These are phyloP conservation scores for Candida suzukii DNA, from an alignment of 805 yeast genomes.

Conservation along the genomic window DNA sequence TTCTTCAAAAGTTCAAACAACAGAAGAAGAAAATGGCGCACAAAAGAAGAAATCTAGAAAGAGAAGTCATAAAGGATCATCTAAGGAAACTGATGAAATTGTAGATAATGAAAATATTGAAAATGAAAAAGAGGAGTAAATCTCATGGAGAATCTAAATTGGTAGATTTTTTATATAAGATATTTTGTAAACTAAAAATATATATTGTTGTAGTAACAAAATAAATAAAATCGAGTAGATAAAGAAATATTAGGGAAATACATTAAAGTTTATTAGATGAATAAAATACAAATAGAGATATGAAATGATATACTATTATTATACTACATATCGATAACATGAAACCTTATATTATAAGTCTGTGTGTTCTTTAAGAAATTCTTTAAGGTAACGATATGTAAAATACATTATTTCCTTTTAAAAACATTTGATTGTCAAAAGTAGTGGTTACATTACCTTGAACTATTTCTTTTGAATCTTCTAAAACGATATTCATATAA, in stretches of 20 bases:
- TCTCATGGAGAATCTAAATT: too few relatives aligned
- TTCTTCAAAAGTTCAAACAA: conserved; percentile 11
- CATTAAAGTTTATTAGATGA: too few relatives aligned
- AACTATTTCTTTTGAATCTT: conserved; percentile 62
- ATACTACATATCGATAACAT: too few relatives aligned
- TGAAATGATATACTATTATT: too few relatives aligned
- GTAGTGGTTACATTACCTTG: conserved; percentile 40
- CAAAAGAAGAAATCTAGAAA: conserved; percentile 11
- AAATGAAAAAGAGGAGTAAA: background rate
- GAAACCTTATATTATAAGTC: too few relatives aligned
- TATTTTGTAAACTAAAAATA: too few relatives aligned
- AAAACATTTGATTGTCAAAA: conserved; percentile 69
- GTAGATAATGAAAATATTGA: background rate
- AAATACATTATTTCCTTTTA: conserved; percentile 82
- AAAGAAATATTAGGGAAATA: too few relatives aligned
- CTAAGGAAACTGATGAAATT: conserved; percentile 1
- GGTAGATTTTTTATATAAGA: too few relatives aligned
- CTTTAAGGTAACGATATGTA: conserved; percentile 22
- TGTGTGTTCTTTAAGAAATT: too few relatives aligned
- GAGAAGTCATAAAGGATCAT: conserved; percentile 12
- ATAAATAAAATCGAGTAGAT: too few relatives aligned
- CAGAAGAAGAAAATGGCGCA: conserved; percentile 7
- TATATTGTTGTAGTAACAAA: too few relatives aligned
- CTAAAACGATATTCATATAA: conserved; percentile 89
- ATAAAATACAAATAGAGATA: too few relatives aligned